A percentile compares a stretch with the other conserved stretches of the same genome.
These are phyloP conservation scores for Hypoxylon crocopeplum DNA, from an alignment of 495 filamentous ascomycete species.

Conservation along the genomic window DNA sequence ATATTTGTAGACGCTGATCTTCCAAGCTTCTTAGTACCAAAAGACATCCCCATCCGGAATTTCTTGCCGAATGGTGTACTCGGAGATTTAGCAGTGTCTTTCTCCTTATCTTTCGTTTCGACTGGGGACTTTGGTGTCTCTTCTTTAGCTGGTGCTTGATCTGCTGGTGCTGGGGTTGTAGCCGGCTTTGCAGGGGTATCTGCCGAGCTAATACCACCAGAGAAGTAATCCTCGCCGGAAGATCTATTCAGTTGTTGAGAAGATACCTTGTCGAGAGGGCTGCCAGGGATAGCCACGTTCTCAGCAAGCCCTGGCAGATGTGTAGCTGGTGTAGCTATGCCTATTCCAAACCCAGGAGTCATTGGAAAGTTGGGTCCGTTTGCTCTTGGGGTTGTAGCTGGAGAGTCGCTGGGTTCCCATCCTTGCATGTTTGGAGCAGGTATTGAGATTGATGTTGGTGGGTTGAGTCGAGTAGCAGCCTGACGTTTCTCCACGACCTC, in stretches of 20 bases:
- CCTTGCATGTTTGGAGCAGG: constrained; percentile 63
- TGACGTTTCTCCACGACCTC: constrained; percentile 64
- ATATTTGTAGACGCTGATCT: constrained; percentile 73
- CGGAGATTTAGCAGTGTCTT: constrained; percentile 70
- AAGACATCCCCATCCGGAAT: constrained; percentile 83
- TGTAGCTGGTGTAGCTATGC: constrained; percentile 73
- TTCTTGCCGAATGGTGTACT: constrained; percentile 82
- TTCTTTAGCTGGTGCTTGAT: constrained; percentile 30
- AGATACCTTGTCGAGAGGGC: constrained; percentile 47
- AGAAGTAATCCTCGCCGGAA: constrained; percentile 58
- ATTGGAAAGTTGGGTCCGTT: constrained; percentile 62
- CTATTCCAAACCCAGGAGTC: constrained; percentile 80
- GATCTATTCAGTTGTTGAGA: constrained; percentile 43
- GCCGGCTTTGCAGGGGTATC: constrained; percentile 41
- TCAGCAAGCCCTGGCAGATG: constrained; percentile 54
- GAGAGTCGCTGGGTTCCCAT: constrained; percentile 51
- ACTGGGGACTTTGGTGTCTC: constrained; percentile 60
- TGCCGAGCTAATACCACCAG: constrained; percentile 49
- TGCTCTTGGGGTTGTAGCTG: constrained; percentile 67
- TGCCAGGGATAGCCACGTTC: constrained; percentile 42
- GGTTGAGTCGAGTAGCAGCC: constrained; percentile 59
- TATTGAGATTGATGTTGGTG: constrained; percentile 72
- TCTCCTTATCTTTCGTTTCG: constrained; percentile 64
- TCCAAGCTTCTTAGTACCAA: constrained; percentile 79
- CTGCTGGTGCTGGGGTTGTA: constrained; percentile 47